These are phyloP conservation scores for Colletotrichum shisoi DNA, from an alignment of 2,329 filamentous ascomycete species.

Conservation along the genomic window DNA sequence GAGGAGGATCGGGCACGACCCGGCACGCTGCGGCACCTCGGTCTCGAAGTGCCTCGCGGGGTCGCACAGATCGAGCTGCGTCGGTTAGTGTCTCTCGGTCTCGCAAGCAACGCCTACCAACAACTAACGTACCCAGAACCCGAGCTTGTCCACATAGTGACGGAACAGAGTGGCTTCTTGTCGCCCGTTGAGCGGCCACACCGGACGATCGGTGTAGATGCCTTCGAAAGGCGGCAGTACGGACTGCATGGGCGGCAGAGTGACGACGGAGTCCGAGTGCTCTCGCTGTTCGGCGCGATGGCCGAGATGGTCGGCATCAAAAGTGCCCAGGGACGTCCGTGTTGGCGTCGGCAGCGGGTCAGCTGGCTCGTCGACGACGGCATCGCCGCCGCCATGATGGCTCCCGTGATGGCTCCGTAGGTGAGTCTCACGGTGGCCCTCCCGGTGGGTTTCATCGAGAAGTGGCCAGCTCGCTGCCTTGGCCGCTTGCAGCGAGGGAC, in stretches of 20 bases:
- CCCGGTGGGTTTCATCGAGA: constrained; percentile 1
- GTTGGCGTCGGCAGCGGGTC: constrained; percentile 22
- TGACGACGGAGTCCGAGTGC: constrained; percentile 23
- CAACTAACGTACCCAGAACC: constrained; percentile 46
- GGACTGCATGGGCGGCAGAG: constrained; percentile 27
- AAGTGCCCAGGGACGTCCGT: constrained; percentile 23
- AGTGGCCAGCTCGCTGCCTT: constrained; percentile 37
- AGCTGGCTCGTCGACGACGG: constrained; percentile 4
- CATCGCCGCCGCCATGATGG: not conserved
- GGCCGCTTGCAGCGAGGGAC: constrained; percentile 17
- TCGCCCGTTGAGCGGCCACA: constrained; percentile 46
- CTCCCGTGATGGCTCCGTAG: not conserved
- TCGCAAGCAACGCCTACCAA: not conserved
- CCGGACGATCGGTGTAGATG: constrained; percentile 38
- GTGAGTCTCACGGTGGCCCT: not conserved
- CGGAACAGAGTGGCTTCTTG: constrained; percentile 49
- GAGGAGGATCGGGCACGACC: constrained; percentile 59
- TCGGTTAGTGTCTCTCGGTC: constrained; percentile 14
- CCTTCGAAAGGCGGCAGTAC: constrained; percentile 39
- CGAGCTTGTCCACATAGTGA: constrained; percentile 49
- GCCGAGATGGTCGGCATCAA: constrained; percentile 11
- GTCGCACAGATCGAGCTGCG: constrained; percentile 55
- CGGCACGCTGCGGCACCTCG: constrained; percentile 62
- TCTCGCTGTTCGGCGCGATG: constrained; percentile 15
- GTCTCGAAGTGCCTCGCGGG: constrained; percentile 58